Evolutionary conservation across 192 early-diverging fungal genomes (phyloP).

Genomic region (Gaertneriomyces sp.): DNA sequence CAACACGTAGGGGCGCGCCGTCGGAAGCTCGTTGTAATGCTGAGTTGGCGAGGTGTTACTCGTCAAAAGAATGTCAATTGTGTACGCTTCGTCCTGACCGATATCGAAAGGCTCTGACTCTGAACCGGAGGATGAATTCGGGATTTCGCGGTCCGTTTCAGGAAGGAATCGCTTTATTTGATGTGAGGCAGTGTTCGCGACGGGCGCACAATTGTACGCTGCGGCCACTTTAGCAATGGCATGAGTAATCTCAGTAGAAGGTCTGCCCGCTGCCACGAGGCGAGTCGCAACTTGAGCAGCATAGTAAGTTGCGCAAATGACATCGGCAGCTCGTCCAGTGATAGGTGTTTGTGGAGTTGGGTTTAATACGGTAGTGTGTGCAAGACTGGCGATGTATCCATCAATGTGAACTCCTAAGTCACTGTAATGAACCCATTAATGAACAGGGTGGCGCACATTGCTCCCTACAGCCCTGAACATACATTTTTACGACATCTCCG

Average conservation of each 20-base stretch:
- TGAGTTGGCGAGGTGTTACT: constrained; percentile 56
- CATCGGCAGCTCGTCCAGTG: constrained; percentile 82
- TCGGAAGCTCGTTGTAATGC: constrained; percentile 20
- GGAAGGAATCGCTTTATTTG: constrained; percentile 57
- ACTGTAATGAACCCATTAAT: constrained; percentile 25
- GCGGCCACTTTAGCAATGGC: constrained; percentile 70
- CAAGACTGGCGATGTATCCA: constrained; percentile 77
- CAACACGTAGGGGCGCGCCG: constrained; percentile 74
- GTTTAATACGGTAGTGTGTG: constrained; percentile 74
- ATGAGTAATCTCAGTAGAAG: constrained; percentile 63
- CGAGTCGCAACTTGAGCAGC: constrained; percentile 82
- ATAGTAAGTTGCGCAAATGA: constrained; percentile 81
- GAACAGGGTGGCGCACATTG: not conserved
- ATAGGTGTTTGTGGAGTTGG: constrained; percentile 49
- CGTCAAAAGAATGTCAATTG: constrained; percentile 82
- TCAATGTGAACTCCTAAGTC: constrained; percentile 88
- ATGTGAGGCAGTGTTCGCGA: constrained; percentile 52
- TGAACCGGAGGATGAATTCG: constrained; percentile 61
- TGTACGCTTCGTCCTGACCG: constrained; percentile 80
- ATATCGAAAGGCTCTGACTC: constrained; percentile 54
- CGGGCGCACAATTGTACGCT: constrained; percentile 74
- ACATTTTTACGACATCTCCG: constrained; percentile 88
- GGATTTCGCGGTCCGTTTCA: constrained; percentile 10
- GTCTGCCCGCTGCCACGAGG: constrained; percentile 70
- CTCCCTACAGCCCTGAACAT: constrained; percentile 30